These are phyloP conservation scores for Leishmania major DNA, from an alignment of 208 protist genomes.

Conservation along the genomic window DNA sequence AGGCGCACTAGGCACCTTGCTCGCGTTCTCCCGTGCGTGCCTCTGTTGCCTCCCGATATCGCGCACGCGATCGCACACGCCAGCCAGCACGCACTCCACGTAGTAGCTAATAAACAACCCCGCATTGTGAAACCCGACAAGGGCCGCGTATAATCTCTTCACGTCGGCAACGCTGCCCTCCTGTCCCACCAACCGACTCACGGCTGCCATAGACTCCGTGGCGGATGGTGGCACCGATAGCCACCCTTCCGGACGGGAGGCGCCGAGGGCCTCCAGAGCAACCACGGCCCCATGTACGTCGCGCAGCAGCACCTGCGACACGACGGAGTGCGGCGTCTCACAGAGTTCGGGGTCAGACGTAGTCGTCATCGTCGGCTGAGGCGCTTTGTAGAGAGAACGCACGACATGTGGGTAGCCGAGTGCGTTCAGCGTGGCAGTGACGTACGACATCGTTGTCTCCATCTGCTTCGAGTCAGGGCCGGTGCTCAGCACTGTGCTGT, in stretches of 20 bases:
- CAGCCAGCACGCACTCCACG: constrained; percentile 70
- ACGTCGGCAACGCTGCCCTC: constrained; percentile 45
- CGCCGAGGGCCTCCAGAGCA: constrained; percentile 50
- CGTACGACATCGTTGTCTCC: constrained; percentile 70
- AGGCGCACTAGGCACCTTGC: constrained; percentile 9
- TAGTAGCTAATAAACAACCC: constrained; percentile 68
- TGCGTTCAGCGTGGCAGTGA: constrained; percentile 58
- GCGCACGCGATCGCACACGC: constrained; percentile 69
- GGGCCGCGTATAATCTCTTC: constrained; percentile 53
- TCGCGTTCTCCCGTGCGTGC: neutral
- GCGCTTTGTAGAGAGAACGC: constrained; percentile 39
- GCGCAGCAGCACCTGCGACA: constrained; percentile 43
- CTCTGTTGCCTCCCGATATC: constrained; percentile 2
- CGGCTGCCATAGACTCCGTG: constrained; percentile 40
- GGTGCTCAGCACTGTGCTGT: constrained; percentile 25
- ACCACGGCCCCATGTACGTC: constrained; percentile 44
- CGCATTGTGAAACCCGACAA: constrained; percentile 78
- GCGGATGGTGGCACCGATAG: constrained; percentile 47
- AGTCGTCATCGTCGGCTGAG: neutral
- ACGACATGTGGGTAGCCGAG: constrained; percentile 42
- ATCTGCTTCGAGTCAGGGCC: constrained; percentile 33
- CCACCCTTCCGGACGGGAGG: constrained; percentile 75
- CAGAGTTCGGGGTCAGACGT: constrained; percentile 37
- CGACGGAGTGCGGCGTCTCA: constrained; percentile 75
- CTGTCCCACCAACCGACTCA: constrained; percentile 57